phyloP scores from a whole-genome alignment of 164 flowering plant species.

The Nymphaea thermarum region DNA sequence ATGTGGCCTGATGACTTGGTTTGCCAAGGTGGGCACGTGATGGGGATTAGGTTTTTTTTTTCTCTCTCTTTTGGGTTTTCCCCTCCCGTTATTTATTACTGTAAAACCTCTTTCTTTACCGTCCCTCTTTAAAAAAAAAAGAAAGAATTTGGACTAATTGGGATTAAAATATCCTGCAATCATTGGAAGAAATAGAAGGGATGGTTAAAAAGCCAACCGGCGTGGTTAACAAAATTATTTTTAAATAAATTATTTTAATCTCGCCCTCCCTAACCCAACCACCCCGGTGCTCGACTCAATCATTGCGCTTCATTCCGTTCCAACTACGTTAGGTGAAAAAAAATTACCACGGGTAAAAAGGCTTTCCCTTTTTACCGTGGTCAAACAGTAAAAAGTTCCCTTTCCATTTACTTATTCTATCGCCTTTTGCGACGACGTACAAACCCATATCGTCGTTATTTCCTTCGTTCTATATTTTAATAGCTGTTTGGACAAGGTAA shows the following conservation, averaged over 20 bases:
- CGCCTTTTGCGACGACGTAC: too few species aligned
- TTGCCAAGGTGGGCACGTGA: background rate
- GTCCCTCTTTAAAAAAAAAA: background rate
- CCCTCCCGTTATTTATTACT: background rate
- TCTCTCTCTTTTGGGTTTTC: background rate
- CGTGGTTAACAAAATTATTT: background rate
- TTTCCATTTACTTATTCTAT: too few species aligned
- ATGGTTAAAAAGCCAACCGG: background rate
- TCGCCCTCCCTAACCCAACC: background rate
- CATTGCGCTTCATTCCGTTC: background rate
- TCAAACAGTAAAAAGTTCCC: too few species aligned
- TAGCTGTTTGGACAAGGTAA: too few species aligned
- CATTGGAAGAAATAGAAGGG: background rate
- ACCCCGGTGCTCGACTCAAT: background rate
- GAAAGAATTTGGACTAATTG: background rate
- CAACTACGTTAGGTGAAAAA: too few species aligned
- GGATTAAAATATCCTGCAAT: background rate
- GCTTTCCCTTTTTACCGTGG: too few species aligned
- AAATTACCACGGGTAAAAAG: too few species aligned
- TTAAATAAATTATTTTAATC: background rate
- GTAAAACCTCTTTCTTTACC: background rate
- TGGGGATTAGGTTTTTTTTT: conserved; percentile 1
- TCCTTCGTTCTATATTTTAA: too few species aligned
- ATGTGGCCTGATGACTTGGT: background rate
- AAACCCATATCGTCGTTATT: too few species aligned